phyloP scores from a whole-genome alignment of 1,284 basidiomycete genomes.

The Vanrija pseudolonga region DNA sequence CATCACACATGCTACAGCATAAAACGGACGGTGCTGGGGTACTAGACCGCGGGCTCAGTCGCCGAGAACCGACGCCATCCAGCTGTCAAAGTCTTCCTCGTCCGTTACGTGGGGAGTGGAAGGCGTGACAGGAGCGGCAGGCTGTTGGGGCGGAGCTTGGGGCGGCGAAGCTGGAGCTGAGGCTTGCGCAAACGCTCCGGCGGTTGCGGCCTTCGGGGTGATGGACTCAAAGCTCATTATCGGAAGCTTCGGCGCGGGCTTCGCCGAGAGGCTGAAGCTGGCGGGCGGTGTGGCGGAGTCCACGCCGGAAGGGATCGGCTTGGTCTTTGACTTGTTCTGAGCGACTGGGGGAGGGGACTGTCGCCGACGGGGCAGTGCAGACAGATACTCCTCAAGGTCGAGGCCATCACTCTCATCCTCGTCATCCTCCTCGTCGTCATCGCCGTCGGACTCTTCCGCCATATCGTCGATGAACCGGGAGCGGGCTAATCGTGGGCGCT shows the following conservation, averaged over 20 bases:
- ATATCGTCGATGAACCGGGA: constrained; percentile 4
- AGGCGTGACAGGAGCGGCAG: background rate
- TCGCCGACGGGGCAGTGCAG: background rate
- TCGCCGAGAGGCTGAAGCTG: background rate
- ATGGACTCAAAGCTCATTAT: background rate
- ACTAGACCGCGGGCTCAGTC: no score
- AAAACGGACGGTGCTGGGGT: background rate
- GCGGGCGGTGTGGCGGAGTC: background rate
- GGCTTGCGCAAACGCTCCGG: no score
- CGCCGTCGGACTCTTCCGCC: constrained; percentile 1
- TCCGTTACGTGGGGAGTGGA: background rate
- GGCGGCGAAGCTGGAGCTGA: no score
- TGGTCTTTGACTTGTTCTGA: background rate
- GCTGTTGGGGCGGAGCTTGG: no score
- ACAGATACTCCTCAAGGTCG: background rate
- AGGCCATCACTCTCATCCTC: background rate
- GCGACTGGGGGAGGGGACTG: background rate
- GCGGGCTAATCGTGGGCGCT: background rate
- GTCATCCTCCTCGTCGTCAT: background rate
- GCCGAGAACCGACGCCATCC: background rate
- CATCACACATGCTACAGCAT: background rate
- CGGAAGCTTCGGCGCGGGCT: background rate
- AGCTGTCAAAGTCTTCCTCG: constrained; percentile 3
- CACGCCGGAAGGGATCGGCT: background rate
- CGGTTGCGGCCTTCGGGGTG: no score